Evolutionary conservation across 73 alveolate species (phyloP).

Genomic region (Paramecium sexaurelia): DNA sequence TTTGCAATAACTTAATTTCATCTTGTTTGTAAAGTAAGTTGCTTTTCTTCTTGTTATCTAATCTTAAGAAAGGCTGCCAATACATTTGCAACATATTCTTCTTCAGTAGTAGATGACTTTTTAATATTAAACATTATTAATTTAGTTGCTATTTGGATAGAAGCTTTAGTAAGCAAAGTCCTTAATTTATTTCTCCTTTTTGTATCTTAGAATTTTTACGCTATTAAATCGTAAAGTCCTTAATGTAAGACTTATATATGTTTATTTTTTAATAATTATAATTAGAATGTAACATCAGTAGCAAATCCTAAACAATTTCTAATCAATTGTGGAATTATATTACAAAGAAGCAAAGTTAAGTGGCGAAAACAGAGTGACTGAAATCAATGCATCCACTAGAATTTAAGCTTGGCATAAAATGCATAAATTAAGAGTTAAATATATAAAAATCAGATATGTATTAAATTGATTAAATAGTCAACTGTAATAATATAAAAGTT

Average conservation of each 20-base stretch:
- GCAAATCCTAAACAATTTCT: neutral
- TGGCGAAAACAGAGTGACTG: neutral
- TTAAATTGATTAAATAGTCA: neutral
- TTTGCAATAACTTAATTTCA: neutral
- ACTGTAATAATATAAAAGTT: constrained; percentile 3
- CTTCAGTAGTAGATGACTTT: neutral
- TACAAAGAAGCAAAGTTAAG: neutral
- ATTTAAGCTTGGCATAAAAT: constrained; percentile 44
- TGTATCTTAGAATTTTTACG: neutral
- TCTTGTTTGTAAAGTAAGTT: neutral
- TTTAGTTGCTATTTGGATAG: neutral
- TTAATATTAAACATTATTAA: neutral
- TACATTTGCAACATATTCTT: neutral
- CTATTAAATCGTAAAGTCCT: neutral
- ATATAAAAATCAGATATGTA: neutral
- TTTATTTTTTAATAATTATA: neutral
- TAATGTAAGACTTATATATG: neutral
- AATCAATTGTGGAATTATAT: neutral
- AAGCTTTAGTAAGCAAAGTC: neutral
- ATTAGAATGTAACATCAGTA: neutral
- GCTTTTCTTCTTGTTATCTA: neutral
- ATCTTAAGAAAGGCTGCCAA: neutral
- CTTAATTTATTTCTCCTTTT: neutral
- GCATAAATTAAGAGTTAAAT: constrained; percentile 25
- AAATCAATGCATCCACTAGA: neutral